Base-by-base conservation (phyloP, 108 stramenopile species). In the Cyclotella atomus region DNA sequence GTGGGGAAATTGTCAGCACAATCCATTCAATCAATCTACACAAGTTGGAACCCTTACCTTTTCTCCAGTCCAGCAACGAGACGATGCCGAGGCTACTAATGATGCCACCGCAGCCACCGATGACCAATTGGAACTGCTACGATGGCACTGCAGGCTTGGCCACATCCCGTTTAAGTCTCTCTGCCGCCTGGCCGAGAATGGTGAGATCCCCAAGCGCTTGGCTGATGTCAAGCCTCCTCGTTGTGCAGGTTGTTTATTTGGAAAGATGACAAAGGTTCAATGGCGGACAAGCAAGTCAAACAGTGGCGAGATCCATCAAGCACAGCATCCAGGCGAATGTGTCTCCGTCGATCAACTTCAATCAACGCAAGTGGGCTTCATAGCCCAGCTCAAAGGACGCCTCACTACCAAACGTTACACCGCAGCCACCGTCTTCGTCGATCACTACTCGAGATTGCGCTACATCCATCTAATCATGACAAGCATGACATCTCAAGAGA, bases 241-340 rank as follows among this genome's bases (percentile, higher is more conserved):
- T 14, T 73, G 72, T 33, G 72, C 71, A 44, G 71, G 59, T 19
- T 73, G 71, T 29, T 24, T 41, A 38, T 32, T 71, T 61, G 23
- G 60, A 27, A 33, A 54, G 63, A 63, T 71, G 59, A 61, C 33
- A 3, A 52, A 33, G 24, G 21, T 49, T 4, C 47, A 9, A 9
- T 49, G 47, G 47, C 47, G 47, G 4, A 49, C 47, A 4, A 49
- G n/a, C 4, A 4, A 9, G n/a, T 17, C 9, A 49, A 4, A 10
- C 9, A 49, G n/a, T 17, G n/a, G n/a, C 10, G 4, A 49, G n/a
- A 17, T 49, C n/a, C 47, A 49, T n/a, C 16, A 49, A n/a, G 47
- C 47, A 12, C 9, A 9, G 4, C n/a, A 49, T 17, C 47, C 47
- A 4, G 47, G 47, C 9, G 47, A 49, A n/a, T 49, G 47, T 49